Conservation (phyloP, 2,329 filamentous ascomycete genomes). For the Scedosporium aurantiacum region DNA sequence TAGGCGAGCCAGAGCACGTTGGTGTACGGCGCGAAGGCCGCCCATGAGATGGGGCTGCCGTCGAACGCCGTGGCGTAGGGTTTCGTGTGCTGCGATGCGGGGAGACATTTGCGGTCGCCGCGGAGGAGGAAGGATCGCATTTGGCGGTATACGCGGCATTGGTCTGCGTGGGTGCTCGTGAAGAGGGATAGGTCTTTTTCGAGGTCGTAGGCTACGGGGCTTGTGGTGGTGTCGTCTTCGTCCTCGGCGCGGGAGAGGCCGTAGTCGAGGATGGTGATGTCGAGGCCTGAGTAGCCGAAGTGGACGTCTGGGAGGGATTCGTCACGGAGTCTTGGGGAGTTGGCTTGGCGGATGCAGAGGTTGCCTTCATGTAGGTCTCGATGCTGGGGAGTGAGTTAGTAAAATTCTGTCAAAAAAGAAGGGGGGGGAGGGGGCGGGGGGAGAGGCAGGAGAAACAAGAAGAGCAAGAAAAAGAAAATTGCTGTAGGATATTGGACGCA, state of each 20-base stretch:
- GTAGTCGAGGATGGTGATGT: conserved; percentile 56
- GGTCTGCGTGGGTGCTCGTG: conserved; percentile 45
- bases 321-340: conserved; percentile 15
- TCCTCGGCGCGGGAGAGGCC: conserved; percentile 49
- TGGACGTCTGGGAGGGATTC: conserved; percentile 16
- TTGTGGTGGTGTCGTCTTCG: conserved; percentile 21
- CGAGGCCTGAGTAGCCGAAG: conserved; percentile 49
- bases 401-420: not conserved
- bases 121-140: conserved; percentile 48
- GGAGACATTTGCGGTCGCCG: conserved; percentile 38
- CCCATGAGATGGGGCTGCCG: conserved; percentile 40
- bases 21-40: conserved; percentile 45
- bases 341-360: conserved; percentile 41
- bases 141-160: conserved; percentile 51
- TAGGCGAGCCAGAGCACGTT: conserved; percentile 58
- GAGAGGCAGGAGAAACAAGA: not conserved
- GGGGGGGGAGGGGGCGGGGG: not conserved
- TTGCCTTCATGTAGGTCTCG: conserved; percentile 57
- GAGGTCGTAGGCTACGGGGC: conserved; percentile 43
- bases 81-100: conserved; percentile 32
- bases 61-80: conserved; percentile 35
- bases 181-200: conserved; percentile 51
- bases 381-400: conserved; percentile 29
- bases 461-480: not conserved
- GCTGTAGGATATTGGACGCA: conserved; percentile 17